phyloP scores from a whole-genome alignment of 2,329 filamentous ascomycete species.

The Colletotrichum lupini region DNA sequence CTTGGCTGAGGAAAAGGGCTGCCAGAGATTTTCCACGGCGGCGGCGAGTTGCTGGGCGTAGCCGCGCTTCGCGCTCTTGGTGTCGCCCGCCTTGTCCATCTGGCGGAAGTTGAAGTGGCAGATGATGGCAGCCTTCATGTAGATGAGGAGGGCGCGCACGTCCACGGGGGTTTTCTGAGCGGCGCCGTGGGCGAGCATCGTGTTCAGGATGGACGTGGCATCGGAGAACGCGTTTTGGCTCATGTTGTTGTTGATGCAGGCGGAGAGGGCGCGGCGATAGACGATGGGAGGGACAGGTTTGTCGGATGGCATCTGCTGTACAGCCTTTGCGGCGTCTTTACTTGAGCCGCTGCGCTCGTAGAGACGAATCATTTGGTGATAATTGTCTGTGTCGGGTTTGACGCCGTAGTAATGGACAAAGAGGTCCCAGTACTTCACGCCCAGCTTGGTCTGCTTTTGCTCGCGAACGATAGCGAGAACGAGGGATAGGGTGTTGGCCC shows the following conservation, averaged over 20 bases:
- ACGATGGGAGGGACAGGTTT: conserved; percentile 59
- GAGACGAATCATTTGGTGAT: conserved; percentile 74
- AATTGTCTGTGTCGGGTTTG: conserved; percentile 78
- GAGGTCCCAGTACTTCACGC: conserved; percentile 81
- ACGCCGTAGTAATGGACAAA: conserved; percentile 73
- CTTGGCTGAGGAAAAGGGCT: conserved; percentile 55
- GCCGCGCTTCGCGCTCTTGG: conserved; percentile 49
- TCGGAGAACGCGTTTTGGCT: conserved; percentile 77
- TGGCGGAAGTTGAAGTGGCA: conserved; percentile 54
- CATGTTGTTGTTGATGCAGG: conserved; percentile 80
- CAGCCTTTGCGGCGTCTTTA: conserved; percentile 65
- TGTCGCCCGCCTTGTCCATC: conserved; percentile 44
- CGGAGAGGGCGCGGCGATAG: conserved; percentile 78
- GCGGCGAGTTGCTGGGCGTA: conserved; percentile 62
- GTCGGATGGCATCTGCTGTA: conserved; percentile 64
- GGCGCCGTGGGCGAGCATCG: conserved; percentile 61
- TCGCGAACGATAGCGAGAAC: conserved; percentile 73
- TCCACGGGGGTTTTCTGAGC: conserved; percentile 50
- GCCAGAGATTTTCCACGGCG: conserved; percentile 63
- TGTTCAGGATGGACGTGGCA: conserved; percentile 72
- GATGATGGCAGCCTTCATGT: conserved; percentile 66
- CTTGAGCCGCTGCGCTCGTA: conserved; percentile 76
- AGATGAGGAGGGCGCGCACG: conserved; percentile 61
- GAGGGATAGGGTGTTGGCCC: conserved; percentile 73
- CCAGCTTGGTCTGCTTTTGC: conserved; percentile 69